Base-by-base conservation (phyloP, 2,329 filamentous ascomycete species). In the Microdochium trichocladiopsis region DNA sequence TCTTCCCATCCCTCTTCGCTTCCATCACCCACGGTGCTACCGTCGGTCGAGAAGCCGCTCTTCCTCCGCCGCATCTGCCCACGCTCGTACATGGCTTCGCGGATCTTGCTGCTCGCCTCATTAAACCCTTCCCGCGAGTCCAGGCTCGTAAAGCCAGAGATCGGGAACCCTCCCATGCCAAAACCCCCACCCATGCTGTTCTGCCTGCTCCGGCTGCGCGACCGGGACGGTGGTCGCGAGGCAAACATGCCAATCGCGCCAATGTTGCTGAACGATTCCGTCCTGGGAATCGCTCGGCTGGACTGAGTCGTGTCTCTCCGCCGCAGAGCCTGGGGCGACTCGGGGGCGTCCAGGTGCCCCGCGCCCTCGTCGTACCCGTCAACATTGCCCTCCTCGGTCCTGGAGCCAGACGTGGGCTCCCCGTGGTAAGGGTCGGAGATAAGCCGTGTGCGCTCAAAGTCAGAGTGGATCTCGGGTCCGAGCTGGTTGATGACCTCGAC, bases 401-500 rank as follows among this genome's bases (percentile, higher is more conserved):
- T 52, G 21, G 58, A 58, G 49, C 55, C 58, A 43, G 61, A 55
- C 33, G 54, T 53, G 5, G 61, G 60, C n/a, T 63, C 58, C 21
- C 56, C 58, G 24, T 59, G 71, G 57, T 72, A 69, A 1, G 79
- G 72, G 56, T 85, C 81, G 3, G 77, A 73, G 25, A 93, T 74
- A 52, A 94, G 80, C 31, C 90, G 82, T 12, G 82, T 79, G 56
- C 85, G 80, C 61, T 94, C 89, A 64, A 96, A 99, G 72, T 99
- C 94, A n/a, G 91, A 87, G 72, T 95, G 99, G 74, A 99, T 86
- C 66, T 97, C 92, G 0, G 94, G 94, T 0, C 94, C 94, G 12
- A 99, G 83, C 18, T 88, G 90, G 70, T 99, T 97, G 76, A 99
- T 96, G 48, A 95, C 78, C 2, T 94, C 84, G 1, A 92, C 96